Conservation (phyloP, 2,329 filamentous ascomycete genomes). For the Pseudopithomyces chartarum region DNA sequence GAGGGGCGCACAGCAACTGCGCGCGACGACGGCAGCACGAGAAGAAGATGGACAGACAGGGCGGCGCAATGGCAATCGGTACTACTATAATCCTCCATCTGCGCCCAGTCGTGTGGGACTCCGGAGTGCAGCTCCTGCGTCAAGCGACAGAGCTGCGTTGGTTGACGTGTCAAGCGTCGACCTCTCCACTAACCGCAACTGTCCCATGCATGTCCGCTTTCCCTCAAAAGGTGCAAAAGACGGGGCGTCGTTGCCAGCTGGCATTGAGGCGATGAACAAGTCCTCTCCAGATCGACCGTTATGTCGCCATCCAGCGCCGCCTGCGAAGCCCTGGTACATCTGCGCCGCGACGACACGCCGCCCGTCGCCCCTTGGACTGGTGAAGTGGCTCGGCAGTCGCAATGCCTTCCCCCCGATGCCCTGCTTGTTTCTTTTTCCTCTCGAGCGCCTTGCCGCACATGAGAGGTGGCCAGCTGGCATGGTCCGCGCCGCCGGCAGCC, state of each 20-base stretch:
- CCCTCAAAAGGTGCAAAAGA: slow-evolving; percentile 29
- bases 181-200: slow-evolving; percentile 39
- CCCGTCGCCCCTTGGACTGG: too few relatives aligned
- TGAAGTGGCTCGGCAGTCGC: too few relatives aligned
- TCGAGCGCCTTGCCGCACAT: background rate
- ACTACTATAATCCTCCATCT: slow-evolving; percentile 40
- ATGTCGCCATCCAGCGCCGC: slow-evolving; percentile 16
- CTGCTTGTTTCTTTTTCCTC: slow-evolving; percentile 17
- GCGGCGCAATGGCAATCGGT: slow-evolving; percentile 30
- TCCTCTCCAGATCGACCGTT: slow-evolving; percentile 22
- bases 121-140: slow-evolving; percentile 47
- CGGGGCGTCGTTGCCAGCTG: slow-evolving; percentile 45
- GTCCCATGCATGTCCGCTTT: slow-evolving; percentile 35
- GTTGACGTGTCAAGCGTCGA: slow-evolving; percentile 43
- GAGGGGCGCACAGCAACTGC: slow-evolving; percentile 27
- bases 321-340: slow-evolving; percentile 19
- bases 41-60: slow-evolving; percentile 27
- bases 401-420: too few relatives aligned
- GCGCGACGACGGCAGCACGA: slow-evolving; percentile 18
- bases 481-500: slow-evolving; percentile 22
- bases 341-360: too few relatives aligned
- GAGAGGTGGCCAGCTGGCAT: slow-evolving; percentile 10
- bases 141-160: slow-evolving; percentile 42
- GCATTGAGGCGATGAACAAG: slow-evolving; percentile 31
- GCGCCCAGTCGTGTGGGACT: slow-evolving; percentile 38